Percentiles rank a stretch among this genome's conserved stretches.
Conservation (phyloP, 192 early-diverging fungal species). For the Gamsiella multidivaricata region DNA sequence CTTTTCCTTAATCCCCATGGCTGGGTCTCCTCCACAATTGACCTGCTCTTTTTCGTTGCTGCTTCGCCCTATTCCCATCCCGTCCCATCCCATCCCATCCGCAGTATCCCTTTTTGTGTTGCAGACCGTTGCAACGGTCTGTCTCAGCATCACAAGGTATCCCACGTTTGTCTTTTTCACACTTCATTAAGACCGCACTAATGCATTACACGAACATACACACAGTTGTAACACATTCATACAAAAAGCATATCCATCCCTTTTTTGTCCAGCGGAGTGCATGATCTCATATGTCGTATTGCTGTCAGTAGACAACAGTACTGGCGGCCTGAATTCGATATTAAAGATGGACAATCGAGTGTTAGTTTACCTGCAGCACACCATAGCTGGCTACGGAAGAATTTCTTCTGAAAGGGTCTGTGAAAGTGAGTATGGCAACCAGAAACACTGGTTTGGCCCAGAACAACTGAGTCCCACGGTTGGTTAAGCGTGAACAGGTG, state of each 20-base stretch:
- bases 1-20: neutral
- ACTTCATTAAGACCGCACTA: neutral
- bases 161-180: neutral
- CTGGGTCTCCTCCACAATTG: neutral
- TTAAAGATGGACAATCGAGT: neutral
- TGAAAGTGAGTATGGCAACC: neutral
- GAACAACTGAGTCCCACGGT: no score
- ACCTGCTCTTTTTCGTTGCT: neutral
- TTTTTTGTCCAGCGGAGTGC: neutral
- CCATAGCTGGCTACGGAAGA: neutral
- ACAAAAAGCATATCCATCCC: neutral
- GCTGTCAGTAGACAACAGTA: no score
- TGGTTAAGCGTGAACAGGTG: no score
- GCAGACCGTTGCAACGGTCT: neutral
- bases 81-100: neutral
- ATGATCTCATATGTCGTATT: no score
- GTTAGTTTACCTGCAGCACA: conserved; percentile 10
- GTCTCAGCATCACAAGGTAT: neutral
- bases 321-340: neutral
- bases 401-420: neutral
- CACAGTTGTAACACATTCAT: neutral
- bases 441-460: no score
- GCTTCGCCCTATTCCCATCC: no score
- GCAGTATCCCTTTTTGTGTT: no score
- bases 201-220: neutral